phyloP scores from a whole-genome alignment of 441 rosid genomes.

The Brassica hybrid region DNA sequence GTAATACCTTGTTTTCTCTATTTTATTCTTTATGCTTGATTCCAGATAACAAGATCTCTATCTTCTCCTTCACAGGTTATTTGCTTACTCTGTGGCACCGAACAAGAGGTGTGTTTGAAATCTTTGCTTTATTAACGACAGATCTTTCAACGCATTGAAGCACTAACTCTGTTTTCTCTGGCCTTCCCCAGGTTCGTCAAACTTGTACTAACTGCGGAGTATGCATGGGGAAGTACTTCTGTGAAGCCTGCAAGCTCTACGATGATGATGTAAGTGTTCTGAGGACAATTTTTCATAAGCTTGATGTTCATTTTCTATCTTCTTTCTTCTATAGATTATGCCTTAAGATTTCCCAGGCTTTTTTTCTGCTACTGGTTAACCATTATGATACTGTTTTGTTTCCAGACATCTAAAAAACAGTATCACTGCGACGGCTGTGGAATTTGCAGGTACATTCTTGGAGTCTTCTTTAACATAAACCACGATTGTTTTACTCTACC shows the following conservation, averaged over 20 bases:
- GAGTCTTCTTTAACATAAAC: neutral
- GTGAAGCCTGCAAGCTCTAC: constrained; percentile 76
- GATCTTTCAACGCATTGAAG: neutral
- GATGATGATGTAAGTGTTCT: constrained; percentile 83
- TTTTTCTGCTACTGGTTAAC: constrained; percentile 10
- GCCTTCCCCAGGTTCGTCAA: constrained; percentile 63
- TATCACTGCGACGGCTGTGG: constrained; percentile 92
- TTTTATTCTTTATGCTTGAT: neutral
- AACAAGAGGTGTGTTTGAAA: constrained; percentile 71
- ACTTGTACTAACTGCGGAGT: constrained; percentile 82
- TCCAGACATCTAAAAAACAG: constrained; percentile 81
- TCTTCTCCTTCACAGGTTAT: constrained; percentile 59
- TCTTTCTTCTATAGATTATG: neutral
- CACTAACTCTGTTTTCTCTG: constrained; percentile 24
- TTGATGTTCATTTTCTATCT: neutral
- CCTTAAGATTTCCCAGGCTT: constrained; percentile 17
- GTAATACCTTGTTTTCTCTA: constrained; percentile 15
- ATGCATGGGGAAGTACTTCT: constrained; percentile 89
- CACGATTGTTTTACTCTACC: neutral
- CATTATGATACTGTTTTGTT: constrained; percentile 27
- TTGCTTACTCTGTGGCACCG: constrained; percentile 84
- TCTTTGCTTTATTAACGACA: neutral
- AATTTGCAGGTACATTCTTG: constrained; percentile 76
- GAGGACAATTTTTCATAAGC: neutral
- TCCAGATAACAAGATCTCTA: constrained; percentile 13